phyloP scores from a whole-genome alignment of 805 yeast species.

The Naumovozyma dairenensis region DNA sequence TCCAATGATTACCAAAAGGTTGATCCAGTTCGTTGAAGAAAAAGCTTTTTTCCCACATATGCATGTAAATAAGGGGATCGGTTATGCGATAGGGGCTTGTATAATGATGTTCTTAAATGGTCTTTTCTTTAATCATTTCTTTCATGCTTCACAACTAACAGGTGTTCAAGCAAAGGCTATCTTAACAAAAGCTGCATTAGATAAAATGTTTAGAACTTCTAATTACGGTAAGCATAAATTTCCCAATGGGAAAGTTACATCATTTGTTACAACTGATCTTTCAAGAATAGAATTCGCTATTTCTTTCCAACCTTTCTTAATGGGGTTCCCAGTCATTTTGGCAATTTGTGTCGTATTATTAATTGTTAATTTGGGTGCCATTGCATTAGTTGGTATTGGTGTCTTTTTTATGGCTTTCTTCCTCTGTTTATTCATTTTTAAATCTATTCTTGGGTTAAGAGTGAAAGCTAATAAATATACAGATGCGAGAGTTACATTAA shows the following conservation, averaged over 20 bases:
- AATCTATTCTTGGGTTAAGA: constrained; percentile 45
- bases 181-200: constrained; percentile 58
- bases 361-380: constrained; percentile 57
- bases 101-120: constrained; percentile 43
- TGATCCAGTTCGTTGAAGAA: constrained; percentile 54
- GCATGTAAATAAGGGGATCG: constrained; percentile 53
- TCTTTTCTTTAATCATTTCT: constrained; percentile 48
- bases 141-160: constrained; percentile 47
- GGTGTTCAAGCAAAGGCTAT: constrained; percentile 69
- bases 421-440: constrained; percentile 39
- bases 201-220: constrained; percentile 56
- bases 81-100: constrained; percentile 64
- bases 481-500: constrained; percentile 63
- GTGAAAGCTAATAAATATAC: constrained; percentile 51
- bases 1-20: constrained; percentile 55
- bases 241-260: constrained; percentile 64
- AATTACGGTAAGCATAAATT: constrained; percentile 47
- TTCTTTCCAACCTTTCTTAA: constrained; percentile 55
- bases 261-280: constrained; percentile 72
- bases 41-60: constrained; percentile 35
- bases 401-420: constrained; percentile 35
- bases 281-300: constrained; percentile 70
- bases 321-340: constrained; percentile 56
- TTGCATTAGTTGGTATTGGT: constrained; percentile 63
- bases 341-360: constrained; percentile 55